Conservation (phyloP, 192 early-diverging fungal genomes). For the Hyaloraphidium curvatum region DNA sequence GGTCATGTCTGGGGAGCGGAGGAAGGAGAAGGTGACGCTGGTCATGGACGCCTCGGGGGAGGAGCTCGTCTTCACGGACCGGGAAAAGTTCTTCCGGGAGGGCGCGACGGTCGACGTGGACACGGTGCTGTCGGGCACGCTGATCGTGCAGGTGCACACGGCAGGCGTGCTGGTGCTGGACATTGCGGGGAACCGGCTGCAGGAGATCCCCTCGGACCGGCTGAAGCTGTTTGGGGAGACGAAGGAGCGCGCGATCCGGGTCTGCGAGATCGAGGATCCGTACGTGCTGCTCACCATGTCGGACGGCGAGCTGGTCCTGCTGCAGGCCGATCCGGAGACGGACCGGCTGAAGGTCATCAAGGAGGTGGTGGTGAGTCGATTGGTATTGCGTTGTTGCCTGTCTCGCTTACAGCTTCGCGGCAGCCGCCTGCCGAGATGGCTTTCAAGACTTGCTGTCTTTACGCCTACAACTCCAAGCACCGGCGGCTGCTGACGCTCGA, state of each 20-base stretch:
- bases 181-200: conserved; percentile 29
- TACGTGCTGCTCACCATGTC: conserved; percentile 55
- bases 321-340: conserved; percentile 32
- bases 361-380: conserved; percentile 23
- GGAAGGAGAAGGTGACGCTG: not conserved
- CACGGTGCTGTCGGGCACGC: conserved; percentile 41
- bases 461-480: too few relatives aligned
- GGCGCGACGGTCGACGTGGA: conserved; percentile 64
- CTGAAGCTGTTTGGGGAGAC: conserved; percentile 17
- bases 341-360: conserved; percentile 8
- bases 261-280: conserved; percentile 57
- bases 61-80: conserved; percentile 58
- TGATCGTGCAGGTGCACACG: conserved; percentile 70
- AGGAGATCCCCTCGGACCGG: too few relatives aligned
- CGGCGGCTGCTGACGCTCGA: too few relatives aligned
- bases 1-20: not conserved
- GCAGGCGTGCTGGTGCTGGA: conserved; percentile 52
- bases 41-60: conserved; percentile 30
- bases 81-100: conserved; percentile 46
- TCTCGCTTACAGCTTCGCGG: too few relatives aligned
- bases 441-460: not conserved
- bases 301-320: conserved; percentile 35
- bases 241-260: conserved; percentile 31
- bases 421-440: too few relatives aligned
- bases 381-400: too few relatives aligned